Conservation (phyloP, 2,329 filamentous ascomycete species). For the Fusarium sp. region DNA sequence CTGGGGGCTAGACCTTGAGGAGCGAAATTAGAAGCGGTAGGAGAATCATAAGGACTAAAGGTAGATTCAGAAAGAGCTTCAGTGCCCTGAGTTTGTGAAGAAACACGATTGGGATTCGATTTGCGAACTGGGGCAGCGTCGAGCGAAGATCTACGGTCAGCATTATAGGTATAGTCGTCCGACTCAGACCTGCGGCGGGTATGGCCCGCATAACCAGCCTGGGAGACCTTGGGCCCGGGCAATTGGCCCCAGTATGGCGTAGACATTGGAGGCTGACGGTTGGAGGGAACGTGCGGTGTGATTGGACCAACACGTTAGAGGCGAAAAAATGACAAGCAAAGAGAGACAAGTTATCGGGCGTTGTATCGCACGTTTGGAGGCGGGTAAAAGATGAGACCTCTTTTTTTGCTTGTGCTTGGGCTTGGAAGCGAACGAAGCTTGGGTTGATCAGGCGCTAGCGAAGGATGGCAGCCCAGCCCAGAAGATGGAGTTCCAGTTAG, state of each 20-base stretch:
- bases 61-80: slow-evolving; percentile 68
- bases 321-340: slow-evolving; percentile 18
- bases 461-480: slow-evolving; percentile 21
- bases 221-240: slow-evolving; percentile 59
- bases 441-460: slow-evolving; percentile 36
- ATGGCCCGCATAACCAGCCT: slow-evolving; percentile 42
- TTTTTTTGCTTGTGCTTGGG: background rate
- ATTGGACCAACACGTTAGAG: slow-evolving; percentile 41
- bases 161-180: slow-evolving; percentile 47
- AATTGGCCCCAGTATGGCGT: slow-evolving; percentile 70
- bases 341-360: slow-evolving; percentile 22
- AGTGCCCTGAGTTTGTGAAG: slow-evolving; percentile 66
- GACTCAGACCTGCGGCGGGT: slow-evolving; percentile 52
- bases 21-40: slow-evolving; percentile 62
- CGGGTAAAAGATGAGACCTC: slow-evolving; percentile 31
- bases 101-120: slow-evolving; percentile 64
- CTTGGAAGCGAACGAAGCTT: slow-evolving; percentile 31
- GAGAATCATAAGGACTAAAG: slow-evolving; percentile 67
- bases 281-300: slow-evolving; percentile 36
- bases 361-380: slow-evolving; percentile 38
- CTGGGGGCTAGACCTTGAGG: slow-evolving; percentile 67
- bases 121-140: slow-evolving; percentile 56
- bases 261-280: slow-evolving; percentile 54
- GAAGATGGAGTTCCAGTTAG: slow-evolving; percentile 5
- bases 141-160: slow-evolving; percentile 49